Evolutionary conservation across 257 asterid species (phyloP), one percentile per base, ranked within the genome.

Genomic region (Solanum chaucha): DNA sequence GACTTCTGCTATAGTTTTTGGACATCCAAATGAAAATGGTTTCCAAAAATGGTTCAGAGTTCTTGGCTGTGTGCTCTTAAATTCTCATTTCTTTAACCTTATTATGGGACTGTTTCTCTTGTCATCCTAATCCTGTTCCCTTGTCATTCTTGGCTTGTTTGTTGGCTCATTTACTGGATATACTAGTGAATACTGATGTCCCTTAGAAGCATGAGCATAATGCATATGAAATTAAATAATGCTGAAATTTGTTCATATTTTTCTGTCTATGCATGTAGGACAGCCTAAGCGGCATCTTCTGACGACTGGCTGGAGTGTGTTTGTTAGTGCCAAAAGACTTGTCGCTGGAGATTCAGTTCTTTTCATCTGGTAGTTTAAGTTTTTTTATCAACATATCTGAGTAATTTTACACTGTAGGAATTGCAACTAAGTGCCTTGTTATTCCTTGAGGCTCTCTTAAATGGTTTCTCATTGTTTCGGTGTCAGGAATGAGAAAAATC

Each of bases 401-500:
- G 9, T 34, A 73, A 44, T 28, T 80, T 40, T 28, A 28, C 85
- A 5, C 41, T 19, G 22, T 48, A 28, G 5, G 40, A 26, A 80
- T 80, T 44, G 41, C 55, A 30, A 48, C 22, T 46, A 24, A 59
- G 28, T 59, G 10, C 87, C 3, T 7, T 74, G 70, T 84, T 5
- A 40, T 71, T 65, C 15, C 35, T 26, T 44, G 40, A 41, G 30
- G 81, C 85, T 84, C 87, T 85, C 68, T 81, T 84, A 36, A 35
- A 83, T 87, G 70, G 30, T 58, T 30, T 26, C 30, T 44, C 36
- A 78, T 46, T 26, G 38, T 78, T 44, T 15, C 12, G 12, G 51
- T 86, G 81, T 73, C 87, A 96, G 99, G 99, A 96, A 96, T 88
- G 99, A 95, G 89, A 95, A 94, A 91, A 96, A 96, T 77, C 98